Conservation (phyloP, 139 green algal genomes). For the Coelastrella sp. region DNA sequence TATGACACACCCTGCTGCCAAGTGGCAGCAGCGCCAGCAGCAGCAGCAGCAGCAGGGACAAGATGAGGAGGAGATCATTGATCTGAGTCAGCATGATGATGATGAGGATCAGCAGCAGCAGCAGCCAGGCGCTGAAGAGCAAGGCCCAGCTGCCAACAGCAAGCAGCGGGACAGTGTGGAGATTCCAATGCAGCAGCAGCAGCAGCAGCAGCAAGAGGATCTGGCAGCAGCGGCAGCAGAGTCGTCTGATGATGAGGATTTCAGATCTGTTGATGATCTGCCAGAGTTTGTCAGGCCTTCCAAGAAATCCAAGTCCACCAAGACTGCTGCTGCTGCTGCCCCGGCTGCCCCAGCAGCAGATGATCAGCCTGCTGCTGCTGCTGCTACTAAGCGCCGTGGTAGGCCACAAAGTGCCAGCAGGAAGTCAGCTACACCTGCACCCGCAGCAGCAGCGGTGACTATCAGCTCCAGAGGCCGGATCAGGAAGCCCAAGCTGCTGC, state of each 20-base stretch:
- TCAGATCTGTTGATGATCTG: slow-evolving; percentile 26
- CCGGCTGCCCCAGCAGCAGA: neutral
- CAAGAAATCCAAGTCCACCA: slow-evolving; percentile 6
- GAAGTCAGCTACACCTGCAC: neutral
- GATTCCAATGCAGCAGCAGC: slow-evolving; percentile 27
- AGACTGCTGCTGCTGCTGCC: neutral
- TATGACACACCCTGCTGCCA: neutral
- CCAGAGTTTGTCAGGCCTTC: slow-evolving; percentile 14
- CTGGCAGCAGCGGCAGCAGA: too few relatives aligned
- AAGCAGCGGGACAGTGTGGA: too few relatives aligned
- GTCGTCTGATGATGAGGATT: too few relatives aligned
- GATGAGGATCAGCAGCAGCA: neutral
- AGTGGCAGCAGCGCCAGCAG: too few relatives aligned
- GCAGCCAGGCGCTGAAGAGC: neutral
- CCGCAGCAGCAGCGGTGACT: neutral
- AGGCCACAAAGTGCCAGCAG: too few relatives aligned
- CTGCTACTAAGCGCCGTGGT: too few relatives aligned
- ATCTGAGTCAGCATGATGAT: neutral
- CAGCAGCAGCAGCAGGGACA: slow-evolving; percentile 19
- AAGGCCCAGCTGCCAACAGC: neutral
- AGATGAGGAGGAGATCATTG: neutral
- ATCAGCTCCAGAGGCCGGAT: slow-evolving; percentile 15
- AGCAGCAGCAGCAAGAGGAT: neutral
- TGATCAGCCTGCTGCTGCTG: neutral
- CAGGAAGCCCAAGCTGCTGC: slow-evolving; percentile 1